These are phyloP conservation scores for Eucalyptus curtisii DNA, from an alignment of 345 rosid species.

Conservation along the genomic window DNA sequence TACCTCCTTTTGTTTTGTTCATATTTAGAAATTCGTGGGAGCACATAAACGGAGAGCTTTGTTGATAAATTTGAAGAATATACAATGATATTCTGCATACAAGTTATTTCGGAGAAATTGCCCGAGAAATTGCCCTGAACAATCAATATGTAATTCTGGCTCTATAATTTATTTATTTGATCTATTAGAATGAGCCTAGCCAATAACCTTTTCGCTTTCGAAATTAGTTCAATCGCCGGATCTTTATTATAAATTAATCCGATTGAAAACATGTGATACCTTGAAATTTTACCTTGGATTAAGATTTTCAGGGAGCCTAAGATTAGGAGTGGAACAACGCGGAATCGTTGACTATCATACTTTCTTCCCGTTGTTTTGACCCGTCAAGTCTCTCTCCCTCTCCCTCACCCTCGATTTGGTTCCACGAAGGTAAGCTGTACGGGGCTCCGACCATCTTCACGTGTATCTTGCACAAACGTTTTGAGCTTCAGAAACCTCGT, in stretches of 20 bases:
- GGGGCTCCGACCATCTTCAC: neutral
- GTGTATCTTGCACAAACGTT: neutral
- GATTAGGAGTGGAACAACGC: neutral
- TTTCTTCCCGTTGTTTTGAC: neutral
- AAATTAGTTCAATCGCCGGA: neutral
- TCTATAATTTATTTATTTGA: neutral
- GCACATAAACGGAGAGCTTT: neutral
- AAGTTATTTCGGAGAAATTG: neutral
- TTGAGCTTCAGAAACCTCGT: neutral
- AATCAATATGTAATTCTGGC: neutral
- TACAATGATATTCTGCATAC: neutral
- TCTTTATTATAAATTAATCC: neutral
- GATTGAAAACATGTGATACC: neutral
- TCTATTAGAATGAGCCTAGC: neutral
- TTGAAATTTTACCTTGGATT: neutral
- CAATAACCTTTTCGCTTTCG: neutral
- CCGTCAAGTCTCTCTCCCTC: neutral
- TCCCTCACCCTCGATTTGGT: neutral
- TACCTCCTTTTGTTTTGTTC: neutral
- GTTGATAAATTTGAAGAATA: neutral
- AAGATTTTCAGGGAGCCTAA: neutral
- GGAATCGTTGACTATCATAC: neutral
- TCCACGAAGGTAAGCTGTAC: neutral
- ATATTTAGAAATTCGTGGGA: neutral
- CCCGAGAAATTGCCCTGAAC: neutral